Percentiles rank a stretch among this genome's conserved stretches.
Evolutionary conservation across 805 yeast species (phyloP).

Genomic region (Tetrapisispora taiwanensis): DNA sequence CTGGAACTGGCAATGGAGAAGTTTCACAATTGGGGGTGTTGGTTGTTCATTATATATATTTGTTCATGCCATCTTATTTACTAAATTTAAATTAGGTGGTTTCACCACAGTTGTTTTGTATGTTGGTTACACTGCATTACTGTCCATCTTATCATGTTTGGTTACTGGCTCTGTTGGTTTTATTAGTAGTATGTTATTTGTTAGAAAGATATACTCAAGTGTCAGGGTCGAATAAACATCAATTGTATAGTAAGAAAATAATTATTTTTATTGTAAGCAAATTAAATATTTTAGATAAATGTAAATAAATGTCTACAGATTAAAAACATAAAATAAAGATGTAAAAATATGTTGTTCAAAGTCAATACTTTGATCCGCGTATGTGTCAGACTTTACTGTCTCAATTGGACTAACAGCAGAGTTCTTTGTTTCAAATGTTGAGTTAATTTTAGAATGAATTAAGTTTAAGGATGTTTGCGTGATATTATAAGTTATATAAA

Average conservation of each 20-base stretch:
- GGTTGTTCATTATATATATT: conserved; percentile 82
- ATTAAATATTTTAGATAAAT: neutral
- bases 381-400: too few species aligned
- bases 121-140: conserved; percentile 69
- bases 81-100: conserved; percentile 62
- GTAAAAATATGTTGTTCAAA: too few species aligned
- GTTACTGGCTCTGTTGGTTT: conserved; percentile 87
- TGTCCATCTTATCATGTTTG: conserved; percentile 62
- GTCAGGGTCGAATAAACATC: conserved; percentile 65
- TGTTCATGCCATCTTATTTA: conserved; percentile 67
- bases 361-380: too few species aligned
- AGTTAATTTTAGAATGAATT: too few species aligned
- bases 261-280: neutral
- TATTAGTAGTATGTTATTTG: conserved; percentile 59
- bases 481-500: too few species aligned
- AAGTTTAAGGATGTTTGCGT: too few species aligned
- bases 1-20: conserved; percentile 97
- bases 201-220: conserved; percentile 68
- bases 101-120: conserved; percentile 68
- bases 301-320: too few species aligned
- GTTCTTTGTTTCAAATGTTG: too few species aligned
- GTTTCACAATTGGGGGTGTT: conserved; percentile 82
- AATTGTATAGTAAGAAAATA: too few species aligned
- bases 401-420: too few species aligned
- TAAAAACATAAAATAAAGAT: too few species aligned